Percentiles rank a stretch among this genome's conserved stretches.
phyloP scores from a whole-genome alignment of 495 filamentous ascomycete genomes.

The Hyaloscypha finlandica region DNA sequence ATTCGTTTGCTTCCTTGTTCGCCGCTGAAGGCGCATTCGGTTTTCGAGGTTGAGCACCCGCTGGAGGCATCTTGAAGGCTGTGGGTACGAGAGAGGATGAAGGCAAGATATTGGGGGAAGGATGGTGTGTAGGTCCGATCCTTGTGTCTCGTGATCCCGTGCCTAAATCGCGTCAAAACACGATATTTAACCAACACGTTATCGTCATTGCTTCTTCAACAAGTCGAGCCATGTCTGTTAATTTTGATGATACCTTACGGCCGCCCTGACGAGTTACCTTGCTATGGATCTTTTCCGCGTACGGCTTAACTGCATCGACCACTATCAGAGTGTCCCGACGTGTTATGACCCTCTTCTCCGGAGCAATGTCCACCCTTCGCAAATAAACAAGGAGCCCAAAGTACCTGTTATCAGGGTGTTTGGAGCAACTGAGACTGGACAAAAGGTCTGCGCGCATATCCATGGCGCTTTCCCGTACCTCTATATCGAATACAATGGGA shows the following conservation, averaged over 20 bases:
- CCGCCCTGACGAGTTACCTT: background rate
- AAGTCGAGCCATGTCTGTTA: background rate
- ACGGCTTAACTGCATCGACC: conserved; percentile 91
- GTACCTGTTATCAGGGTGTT: conserved; percentile 91
- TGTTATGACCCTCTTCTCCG: conserved; percentile 80
- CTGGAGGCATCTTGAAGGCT: conserved; percentile 32
- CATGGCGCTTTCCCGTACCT: conserved; percentile 96
- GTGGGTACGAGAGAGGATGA: background rate
- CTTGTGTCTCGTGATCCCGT: conserved; percentile 8
- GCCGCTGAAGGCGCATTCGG: conserved; percentile 49
- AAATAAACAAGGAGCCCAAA: conserved; percentile 59
- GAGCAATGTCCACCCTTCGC: conserved; percentile 50
- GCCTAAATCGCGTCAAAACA: conserved; percentile 8
- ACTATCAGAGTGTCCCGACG: conserved; percentile 79
- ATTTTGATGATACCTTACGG: background rate
- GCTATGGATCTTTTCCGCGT: conserved; percentile 73
- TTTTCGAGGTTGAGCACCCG: conserved; percentile 37
- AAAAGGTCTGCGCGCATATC: conserved; percentile 95
- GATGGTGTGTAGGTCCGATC: background rate
- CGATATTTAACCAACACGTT: background rate
- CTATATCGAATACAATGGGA: conserved; percentile 82
- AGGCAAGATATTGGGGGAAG: background rate
- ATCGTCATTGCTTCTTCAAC: conserved; percentile 1
- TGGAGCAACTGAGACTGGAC: conserved; percentile 90
- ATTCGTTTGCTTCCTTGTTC: conserved; percentile 89